These are phyloP conservation scores for Erysimum cheiri DNA, from an alignment of 441 rosid genomes.

Conservation along the genomic window DNA sequence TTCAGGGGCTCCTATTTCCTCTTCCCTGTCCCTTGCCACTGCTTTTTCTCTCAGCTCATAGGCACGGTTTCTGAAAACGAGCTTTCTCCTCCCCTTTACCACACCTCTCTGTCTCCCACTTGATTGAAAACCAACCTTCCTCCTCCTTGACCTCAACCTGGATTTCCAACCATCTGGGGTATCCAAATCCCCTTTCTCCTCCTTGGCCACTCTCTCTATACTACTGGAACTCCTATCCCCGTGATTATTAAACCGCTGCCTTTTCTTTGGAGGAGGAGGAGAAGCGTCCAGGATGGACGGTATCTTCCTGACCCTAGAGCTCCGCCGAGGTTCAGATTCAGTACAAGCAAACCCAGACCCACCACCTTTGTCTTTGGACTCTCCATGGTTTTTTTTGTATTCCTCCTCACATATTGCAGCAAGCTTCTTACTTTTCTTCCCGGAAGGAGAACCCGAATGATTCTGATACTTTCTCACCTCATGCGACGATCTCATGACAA, in stretches of 20 bases:
- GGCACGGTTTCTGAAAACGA: slow-evolving; percentile 46
- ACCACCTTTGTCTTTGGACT: slow-evolving; percentile 43
- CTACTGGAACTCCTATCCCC: slow-evolving; percentile 37
- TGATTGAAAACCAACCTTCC: slow-evolving; percentile 43
- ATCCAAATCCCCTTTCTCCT: slow-evolving; percentile 49
- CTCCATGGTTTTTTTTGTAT: slow-evolving; percentile 74
- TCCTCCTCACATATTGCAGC: slow-evolving; percentile 83
- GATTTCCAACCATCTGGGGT: slow-evolving; percentile 65
- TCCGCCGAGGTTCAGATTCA: slow-evolving; percentile 71
- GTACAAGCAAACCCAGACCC: slow-evolving; percentile 41
- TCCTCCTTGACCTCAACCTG: slow-evolving; percentile 69
- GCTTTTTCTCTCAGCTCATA: slow-evolving; percentile 26
- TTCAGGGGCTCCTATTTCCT: slow-evolving; percentile 26
- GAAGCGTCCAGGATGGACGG: slow-evolving; percentile 83
- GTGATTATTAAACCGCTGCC: slow-evolving; percentile 51
- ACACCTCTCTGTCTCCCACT: slow-evolving; percentile 40
- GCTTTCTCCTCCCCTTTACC: slow-evolving; percentile 58
- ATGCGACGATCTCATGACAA: slow-evolving; percentile 69
- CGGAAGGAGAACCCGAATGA: slow-evolving; percentile 63
- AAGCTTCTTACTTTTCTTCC: slow-evolving; percentile 90
- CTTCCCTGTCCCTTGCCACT: slow-evolving; percentile 21
- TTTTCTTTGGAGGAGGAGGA: slow-evolving; percentile 75
- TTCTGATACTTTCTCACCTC: slow-evolving; percentile 44
- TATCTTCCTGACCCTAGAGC: slow-evolving; percentile 72
- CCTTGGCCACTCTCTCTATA: slow-evolving; percentile 42